These are phyloP conservation scores for Petasospora rhodanensis DNA, from an alignment of 1,139 yeast species.

Conservation along the genomic window DNA sequence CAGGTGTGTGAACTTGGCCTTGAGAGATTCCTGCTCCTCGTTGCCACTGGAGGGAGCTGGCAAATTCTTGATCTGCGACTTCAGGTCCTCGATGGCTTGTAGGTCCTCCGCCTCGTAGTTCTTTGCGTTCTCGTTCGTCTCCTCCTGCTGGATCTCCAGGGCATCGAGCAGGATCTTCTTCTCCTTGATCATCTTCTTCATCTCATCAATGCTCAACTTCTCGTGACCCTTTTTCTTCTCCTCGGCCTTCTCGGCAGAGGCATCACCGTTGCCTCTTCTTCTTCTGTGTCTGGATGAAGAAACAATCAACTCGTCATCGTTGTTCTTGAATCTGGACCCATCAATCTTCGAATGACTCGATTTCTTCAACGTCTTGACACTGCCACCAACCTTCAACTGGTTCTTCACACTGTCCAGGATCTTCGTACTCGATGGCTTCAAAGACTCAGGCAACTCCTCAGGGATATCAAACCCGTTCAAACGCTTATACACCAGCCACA, in stretches of 20 bases:
- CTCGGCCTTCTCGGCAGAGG: slow-evolving; percentile 3
- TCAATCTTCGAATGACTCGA: slow-evolving; percentile 23
- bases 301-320: slow-evolving; percentile 37
- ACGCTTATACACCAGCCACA: slow-evolving; percentile 76
- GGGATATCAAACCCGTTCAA: slow-evolving; percentile 76
- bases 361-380: slow-evolving; percentile 16
- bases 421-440: slow-evolving; percentile 77
- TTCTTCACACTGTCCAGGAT: slow-evolving; percentile 50
- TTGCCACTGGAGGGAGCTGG: slow-evolving; percentile 25
- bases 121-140: slow-evolving; percentile 21
- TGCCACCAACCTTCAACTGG: slow-evolving; percentile 35
- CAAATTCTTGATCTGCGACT: slow-evolving; percentile 47
- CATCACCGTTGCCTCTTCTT: too few species aligned
- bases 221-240: slow-evolving; percentile 12
- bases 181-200: slow-evolving; percentile 56
- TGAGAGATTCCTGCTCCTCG: slow-evolving; percentile 26
- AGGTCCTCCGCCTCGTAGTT: slow-evolving; percentile 28
- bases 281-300: slow-evolving; percentile 26
- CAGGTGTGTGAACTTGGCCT: slow-evolving; percentile 35
- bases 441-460: slow-evolving; percentile 61
- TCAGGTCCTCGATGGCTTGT: slow-evolving; percentile 59
- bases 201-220: slow-evolving; percentile 36
- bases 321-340: slow-evolving; percentile 31
- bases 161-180: slow-evolving; percentile 59
- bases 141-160: slow-evolving; percentile 26